Evolutionary conservation across 495 filamentous ascomycete genomes (phyloP).

Genomic region (Bombardia bombarda): DNA sequence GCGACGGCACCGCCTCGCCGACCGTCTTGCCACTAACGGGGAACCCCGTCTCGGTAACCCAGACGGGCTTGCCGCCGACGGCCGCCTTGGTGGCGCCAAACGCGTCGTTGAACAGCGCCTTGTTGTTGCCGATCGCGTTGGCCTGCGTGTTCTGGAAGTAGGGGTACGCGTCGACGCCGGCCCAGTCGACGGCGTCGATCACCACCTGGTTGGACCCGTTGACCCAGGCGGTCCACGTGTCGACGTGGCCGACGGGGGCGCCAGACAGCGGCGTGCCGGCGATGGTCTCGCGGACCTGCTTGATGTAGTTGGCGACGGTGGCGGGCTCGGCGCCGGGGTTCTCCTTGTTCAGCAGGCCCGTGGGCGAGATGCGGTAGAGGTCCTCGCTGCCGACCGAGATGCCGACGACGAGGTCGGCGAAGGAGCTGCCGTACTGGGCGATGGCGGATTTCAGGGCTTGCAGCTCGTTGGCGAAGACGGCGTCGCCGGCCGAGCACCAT

Average conservation of each 20-base stretch:
- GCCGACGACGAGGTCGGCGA: constrained; percentile 62
- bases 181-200: constrained; percentile 61
- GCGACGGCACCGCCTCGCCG: constrained; percentile 53
- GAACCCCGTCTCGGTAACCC: constrained; percentile 89
- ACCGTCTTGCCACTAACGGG: constrained; percentile 59
- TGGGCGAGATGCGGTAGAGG: constrained; percentile 70
- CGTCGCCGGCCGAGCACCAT: constrained; percentile 64
- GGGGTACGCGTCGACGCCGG: constrained; percentile 71
- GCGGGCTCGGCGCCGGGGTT: constrained; percentile 48
- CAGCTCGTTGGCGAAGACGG: constrained; percentile 59
- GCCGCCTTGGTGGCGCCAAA: constrained; percentile 48
- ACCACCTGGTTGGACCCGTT: constrained; percentile 65
- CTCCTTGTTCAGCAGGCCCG: constrained; percentile 33
- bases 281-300: constrained; percentile 51
- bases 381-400: constrained; percentile 91
- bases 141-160: constrained; percentile 61
- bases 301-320: constrained; percentile 57
- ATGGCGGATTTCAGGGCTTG: constrained; percentile 58
- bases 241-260: constrained; percentile 71
- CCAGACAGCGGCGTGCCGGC: constrained; percentile 46
- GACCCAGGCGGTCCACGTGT: constrained; percentile 86
- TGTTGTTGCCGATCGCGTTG: constrained; percentile 57
- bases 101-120: constrained; percentile 55
- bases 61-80: constrained; percentile 61
- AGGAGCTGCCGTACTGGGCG: constrained; percentile 49